phyloP scores from a whole-genome alignment of 129 eudicot species.

The Saposhnikovia divaricata region DNA sequence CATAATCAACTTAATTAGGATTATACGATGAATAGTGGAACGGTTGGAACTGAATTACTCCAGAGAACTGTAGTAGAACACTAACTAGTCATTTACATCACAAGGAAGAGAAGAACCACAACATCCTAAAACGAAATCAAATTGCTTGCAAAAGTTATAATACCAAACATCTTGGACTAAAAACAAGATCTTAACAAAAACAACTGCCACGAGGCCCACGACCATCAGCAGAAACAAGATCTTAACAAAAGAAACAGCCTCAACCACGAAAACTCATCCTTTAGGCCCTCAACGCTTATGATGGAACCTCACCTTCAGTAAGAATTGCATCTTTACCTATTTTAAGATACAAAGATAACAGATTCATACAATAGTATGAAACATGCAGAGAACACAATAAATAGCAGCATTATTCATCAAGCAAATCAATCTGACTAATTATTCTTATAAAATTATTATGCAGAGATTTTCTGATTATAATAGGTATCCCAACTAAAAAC shows the following conservation, averaged over 20 bases:
- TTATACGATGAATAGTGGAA: not conserved
- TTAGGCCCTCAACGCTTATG: conserved; percentile 48
- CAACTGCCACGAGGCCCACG: not conserved
- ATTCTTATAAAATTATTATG: not conserved
- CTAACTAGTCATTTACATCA: conserved; percentile 12
- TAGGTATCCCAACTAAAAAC: not conserved
- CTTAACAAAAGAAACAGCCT: not conserved
- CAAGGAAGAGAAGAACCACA: not conserved
- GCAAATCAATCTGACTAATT: not conserved
- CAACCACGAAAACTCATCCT: not conserved
- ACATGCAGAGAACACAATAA: not conserved
- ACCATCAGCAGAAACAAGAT: not conserved
- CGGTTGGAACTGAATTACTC: not conserved
- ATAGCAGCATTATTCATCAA: not conserved
- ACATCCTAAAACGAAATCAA: not conserved
- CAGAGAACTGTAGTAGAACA: not conserved
- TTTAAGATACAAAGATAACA: not conserved
- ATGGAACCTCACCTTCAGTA: conserved; percentile 87
- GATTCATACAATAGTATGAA: not conserved
- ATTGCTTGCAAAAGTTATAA: not conserved
- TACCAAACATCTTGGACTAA: not conserved
- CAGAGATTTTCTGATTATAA: not conserved
- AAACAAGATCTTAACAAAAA: not conserved
- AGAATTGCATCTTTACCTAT: conserved; percentile 96
- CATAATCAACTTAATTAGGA: not conserved